Conservation (phyloP, 2,329 filamentous ascomycete genomes). For the Exophiala sideris region DNA sequence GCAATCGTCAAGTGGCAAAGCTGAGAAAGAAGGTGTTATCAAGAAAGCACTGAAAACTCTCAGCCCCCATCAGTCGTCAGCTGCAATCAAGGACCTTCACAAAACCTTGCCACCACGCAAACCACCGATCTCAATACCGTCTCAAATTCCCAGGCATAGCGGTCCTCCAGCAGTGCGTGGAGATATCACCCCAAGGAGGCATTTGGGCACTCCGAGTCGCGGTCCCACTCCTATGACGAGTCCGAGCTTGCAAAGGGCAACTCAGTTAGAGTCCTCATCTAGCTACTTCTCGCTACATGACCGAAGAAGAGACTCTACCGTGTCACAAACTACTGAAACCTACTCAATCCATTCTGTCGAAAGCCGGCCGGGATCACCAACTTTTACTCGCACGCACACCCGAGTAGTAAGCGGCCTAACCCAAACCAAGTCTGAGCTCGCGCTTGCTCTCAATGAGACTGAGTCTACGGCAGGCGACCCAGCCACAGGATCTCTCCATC, state of each 20-base stretch:
- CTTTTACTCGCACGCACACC: slow-evolving; percentile 38
- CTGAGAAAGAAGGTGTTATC: slow-evolving; percentile 23
- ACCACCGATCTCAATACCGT: slow-evolving; percentile 2
- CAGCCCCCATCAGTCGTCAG: slow-evolving; percentile 27
- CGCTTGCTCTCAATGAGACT: slow-evolving; percentile 34
- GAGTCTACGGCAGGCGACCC: slow-evolving; percentile 27
- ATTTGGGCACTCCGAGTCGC: slow-evolving; percentile 15
- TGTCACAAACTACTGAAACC: slow-evolving; percentile 40
- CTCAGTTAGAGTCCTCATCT: slow-evolving; percentile 15
- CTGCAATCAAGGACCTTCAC: slow-evolving; percentile 22
- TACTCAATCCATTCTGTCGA: slow-evolving; percentile 39
- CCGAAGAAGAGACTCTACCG: slow-evolving; percentile 38
- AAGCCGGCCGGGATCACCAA: slow-evolving; percentile 38
- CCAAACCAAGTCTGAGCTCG: slow-evolving; percentile 41
- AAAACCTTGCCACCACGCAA: slow-evolving; percentile 10
- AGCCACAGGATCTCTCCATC: slow-evolving; percentile 27
- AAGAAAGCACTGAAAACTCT: slow-evolving; percentile 28
- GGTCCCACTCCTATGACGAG: slow-evolving; percentile 22
- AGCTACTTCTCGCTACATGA: slow-evolving; percentile 39
- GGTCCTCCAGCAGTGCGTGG: slow-evolving; percentile 12
- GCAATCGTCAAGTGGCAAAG: slow-evolving; percentile 9
- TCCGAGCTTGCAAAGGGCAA: slow-evolving; percentile 16
- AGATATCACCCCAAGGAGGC: slow-evolving; percentile 14
- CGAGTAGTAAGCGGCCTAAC: slow-evolving; percentile 44
- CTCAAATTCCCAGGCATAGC: slow-evolving; percentile 8